Base-by-base conservation (phyloP, 2,329 filamentous ascomycete species). In the Beauveria asiatica region DNA sequence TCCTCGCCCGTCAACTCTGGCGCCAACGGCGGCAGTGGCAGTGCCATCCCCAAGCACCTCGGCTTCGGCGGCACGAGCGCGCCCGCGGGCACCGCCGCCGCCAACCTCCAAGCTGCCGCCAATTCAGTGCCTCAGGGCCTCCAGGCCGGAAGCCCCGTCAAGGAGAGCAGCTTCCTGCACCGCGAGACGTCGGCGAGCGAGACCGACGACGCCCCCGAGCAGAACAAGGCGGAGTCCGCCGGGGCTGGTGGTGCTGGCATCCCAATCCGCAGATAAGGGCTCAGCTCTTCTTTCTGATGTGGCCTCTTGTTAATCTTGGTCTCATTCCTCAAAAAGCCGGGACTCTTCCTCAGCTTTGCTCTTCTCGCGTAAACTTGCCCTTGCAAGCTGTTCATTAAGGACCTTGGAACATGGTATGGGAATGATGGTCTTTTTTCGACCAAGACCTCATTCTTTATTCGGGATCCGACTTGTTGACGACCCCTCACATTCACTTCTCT, bases 91-190 rank as follows among this genome's bases (percentile, higher is more conserved):
- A 61, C 59, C 53, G 54, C 63, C 39, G 60, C 61, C 10, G 23
- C 51, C 30, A 13, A 37, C 5, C 33, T 37, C 33, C 33, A 37
- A 37, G 66, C 73, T 59, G 54, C 41, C 30, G 17, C 41, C 45
- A 58, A 50, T 21, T 33, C 46, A 10, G 25, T 50, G 30, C 46
- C 56, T 6, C 57, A 52, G 41, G 78, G 80, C 60, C 71, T 79
- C 64, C 82, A 85, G 66, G 82, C 84, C 63, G 87, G 89, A 64
- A 94, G 89, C 72, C 92, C 93, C 1, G 84, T 94, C 68, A 97
- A 96, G 78, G 93, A 97, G 78, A 86, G 85, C 74, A 95, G 89
- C 76, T 91, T 90, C 72, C 78, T 96, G 70, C 86, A 96, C 72
- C 83, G 89, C 64, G 89, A 92, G 75, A 91, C 89, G 7, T 95